These are phyloP conservation scores for Corymbia citriodora DNA, from an alignment of 441 rosid species.

Conservation along the genomic window DNA sequence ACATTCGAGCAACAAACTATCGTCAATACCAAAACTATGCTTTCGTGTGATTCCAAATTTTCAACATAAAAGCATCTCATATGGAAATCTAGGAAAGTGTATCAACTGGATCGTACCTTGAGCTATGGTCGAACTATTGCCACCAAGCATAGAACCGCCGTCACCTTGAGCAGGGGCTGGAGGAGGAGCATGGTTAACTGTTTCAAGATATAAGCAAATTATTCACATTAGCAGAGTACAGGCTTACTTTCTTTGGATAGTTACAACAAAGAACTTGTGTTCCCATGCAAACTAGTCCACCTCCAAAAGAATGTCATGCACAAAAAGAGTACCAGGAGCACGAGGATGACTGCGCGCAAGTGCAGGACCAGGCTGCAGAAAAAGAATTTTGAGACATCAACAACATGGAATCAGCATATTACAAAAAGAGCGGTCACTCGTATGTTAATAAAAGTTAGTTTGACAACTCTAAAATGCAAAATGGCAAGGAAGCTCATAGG, in stretches of 20 bases:
- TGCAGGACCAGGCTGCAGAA: conserved; percentile 38
- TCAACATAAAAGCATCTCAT: not conserved
- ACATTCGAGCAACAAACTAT: too few species aligned
- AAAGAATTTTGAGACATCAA: not conserved
- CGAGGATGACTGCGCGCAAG: conserved; percentile 50
- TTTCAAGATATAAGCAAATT: not conserved
- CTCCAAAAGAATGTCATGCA: not conserved
- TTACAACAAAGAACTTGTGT: not conserved
- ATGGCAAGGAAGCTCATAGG: not conserved
- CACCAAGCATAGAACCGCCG: conserved; percentile 68
- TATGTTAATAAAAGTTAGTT: not conserved
- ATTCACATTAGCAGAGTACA: not conserved
- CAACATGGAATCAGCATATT: not conserved
- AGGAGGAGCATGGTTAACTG: conserved; percentile 65
- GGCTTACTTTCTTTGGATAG: not conserved
- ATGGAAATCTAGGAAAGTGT: not conserved
- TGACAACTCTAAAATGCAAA: not conserved
- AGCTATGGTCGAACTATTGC: conserved; percentile 92
- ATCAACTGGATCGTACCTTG: conserved; percentile 49
- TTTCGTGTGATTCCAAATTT: not conserved
- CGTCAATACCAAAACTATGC: too few species aligned
- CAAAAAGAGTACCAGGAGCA: conserved; percentile 26
- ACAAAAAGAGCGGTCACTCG: not conserved
- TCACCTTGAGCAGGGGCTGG: conserved; percentile 64
- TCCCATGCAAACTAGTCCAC: not conserved